Evolutionary conservation across 768 basidiomycete species (phyloP).

Genomic region (Macrolepiota albuminosa): DNA sequence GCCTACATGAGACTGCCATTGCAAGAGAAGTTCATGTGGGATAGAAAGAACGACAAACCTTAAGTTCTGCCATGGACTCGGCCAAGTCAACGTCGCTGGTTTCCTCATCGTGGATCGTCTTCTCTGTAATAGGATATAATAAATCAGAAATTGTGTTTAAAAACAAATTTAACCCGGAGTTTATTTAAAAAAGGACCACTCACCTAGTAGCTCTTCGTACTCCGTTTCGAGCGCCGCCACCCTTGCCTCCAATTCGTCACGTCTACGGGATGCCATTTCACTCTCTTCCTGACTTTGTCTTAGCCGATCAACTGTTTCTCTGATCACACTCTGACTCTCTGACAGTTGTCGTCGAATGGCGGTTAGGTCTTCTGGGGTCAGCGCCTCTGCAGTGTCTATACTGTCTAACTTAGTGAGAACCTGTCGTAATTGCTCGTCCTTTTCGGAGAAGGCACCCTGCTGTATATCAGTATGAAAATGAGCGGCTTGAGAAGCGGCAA

Average conservation of each 20-base stretch:
- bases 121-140: slow-evolving; percentile 50
- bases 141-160: slow-evolving; percentile 11
- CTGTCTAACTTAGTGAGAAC: slow-evolving; percentile 81
- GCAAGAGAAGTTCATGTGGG: slow-evolving; percentile 7
- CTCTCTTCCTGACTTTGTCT: slow-evolving; percentile 91
- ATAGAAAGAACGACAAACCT: slow-evolving; percentile 42
- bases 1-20: slow-evolving; percentile 42
- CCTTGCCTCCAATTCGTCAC: slow-evolving; percentile 85
- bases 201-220: slow-evolving; percentile 95
- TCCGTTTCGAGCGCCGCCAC: slow-evolving; percentile 82
- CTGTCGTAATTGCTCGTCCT: slow-evolving; percentile 87
- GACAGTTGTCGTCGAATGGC: slow-evolving; percentile 83
- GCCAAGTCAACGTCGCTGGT: slow-evolving; percentile 76
- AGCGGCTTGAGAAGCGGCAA: slow-evolving; percentile 1
- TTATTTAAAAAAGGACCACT: slow-evolving; percentile 20
- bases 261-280: slow-evolving; percentile 74
- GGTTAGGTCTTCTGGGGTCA: slow-evolving; percentile 74
- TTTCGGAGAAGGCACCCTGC: slow-evolving; percentile 95
- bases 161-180: slow-evolving; percentile 3
- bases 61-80: slow-evolving; percentile 86
- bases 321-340: slow-evolving; percentile 80
- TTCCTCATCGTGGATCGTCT: slow-evolving; percentile 88
- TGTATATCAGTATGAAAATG: slow-evolving; percentile 21
- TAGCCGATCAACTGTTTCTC: slow-evolving; percentile 87
- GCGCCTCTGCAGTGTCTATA: slow-evolving; percentile 61